Percentiles rank a stretch among this genome's conserved stretches.
Conservation (phyloP, 2,329 filamentous ascomycete genomes). For the Cercospora sesami region DNA sequence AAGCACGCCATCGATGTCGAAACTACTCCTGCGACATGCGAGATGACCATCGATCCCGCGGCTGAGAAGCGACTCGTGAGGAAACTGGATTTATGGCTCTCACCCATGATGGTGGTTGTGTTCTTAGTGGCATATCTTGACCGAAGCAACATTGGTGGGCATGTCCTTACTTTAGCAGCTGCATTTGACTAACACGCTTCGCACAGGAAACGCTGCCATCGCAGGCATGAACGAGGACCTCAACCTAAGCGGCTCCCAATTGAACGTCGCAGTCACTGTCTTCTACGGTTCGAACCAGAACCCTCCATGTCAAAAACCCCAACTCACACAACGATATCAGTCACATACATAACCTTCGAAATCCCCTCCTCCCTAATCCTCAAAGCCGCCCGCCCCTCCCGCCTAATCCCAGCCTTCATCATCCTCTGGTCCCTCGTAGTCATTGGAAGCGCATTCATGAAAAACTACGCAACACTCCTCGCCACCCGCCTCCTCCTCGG, state of each 20-base stretch:
- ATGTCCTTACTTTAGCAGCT: background rate
- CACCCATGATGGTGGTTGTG: background rate
- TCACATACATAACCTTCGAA: slow-evolving; percentile 47
- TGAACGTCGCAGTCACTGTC: background rate
- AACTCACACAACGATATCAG: background rate
- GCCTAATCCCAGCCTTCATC: background rate
- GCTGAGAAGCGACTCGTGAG: background rate
- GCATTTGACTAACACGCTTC: background rate
- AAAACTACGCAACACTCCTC: slow-evolving; percentile 45
- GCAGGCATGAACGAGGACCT: background rate
- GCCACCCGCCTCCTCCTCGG: slow-evolving; percentile 39
- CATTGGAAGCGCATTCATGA: slow-evolving; percentile 51
- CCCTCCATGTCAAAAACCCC: too few relatives aligned
- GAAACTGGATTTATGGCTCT: background rate
- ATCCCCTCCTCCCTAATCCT: slow-evolving; percentile 37
- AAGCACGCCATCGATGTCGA: background rate
- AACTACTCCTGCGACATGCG: background rate
- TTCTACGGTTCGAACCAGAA: background rate
- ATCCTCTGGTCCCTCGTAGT: slow-evolving; percentile 53
- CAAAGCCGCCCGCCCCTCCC: background rate
- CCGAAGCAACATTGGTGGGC: background rate
- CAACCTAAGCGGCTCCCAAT: background rate
- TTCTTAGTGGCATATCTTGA: background rate
- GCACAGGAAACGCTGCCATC: background rate
- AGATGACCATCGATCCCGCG: background rate